Percentiles rank a stretch among this genome's conserved stretches.
Evolutionary conservation across 148 eudicot species (phyloP).

Genomic region (Diospyros lotus): DNA sequence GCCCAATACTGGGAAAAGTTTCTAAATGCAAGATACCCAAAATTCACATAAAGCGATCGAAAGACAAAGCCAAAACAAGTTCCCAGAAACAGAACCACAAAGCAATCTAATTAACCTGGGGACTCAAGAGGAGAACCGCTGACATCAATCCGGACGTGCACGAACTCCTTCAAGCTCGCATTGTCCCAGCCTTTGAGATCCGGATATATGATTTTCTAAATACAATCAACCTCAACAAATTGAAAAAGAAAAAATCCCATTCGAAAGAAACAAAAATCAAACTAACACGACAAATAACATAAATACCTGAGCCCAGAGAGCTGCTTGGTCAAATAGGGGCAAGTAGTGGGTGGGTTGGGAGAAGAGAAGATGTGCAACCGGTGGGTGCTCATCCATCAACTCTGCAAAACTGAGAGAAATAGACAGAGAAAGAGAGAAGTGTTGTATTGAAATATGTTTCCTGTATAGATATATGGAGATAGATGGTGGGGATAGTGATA

Average conservation of each 20-base stretch:
- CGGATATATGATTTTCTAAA: conserved; percentile 46
- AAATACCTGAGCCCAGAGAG: conserved; percentile 64
- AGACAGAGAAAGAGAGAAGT: neutral
- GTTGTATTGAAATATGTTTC: neutral
- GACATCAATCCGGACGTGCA: conserved; percentile 70
- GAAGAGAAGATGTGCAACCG: conserved; percentile 49
- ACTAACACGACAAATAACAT: neutral
- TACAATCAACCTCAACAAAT: neutral
- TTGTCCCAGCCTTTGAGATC: conserved; percentile 30
- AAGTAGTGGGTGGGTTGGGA: conserved; percentile 43
- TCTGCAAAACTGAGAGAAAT: conserved; percentile 62
- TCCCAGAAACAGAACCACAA: neutral
- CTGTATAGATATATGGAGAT: neutral
- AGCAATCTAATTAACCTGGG: conserved; percentile 45
- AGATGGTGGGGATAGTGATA: neutral
- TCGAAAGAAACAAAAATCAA: conserved; percentile 6
- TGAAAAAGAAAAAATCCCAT: neutral
- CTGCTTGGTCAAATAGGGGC: conserved; percentile 60
- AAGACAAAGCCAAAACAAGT: neutral
- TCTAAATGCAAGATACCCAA: conserved; percentile 34
- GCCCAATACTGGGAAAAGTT: conserved; percentile 86
- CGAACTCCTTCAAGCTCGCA: conserved; percentile 57
- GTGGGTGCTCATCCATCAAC: conserved; percentile 51
- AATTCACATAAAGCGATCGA: conserved; percentile 6
- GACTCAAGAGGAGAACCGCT: conserved; percentile 74